phyloP scores from a whole-genome alignment of 352 stramenopile genomes.

The Phytophthora ramorum region DNA sequence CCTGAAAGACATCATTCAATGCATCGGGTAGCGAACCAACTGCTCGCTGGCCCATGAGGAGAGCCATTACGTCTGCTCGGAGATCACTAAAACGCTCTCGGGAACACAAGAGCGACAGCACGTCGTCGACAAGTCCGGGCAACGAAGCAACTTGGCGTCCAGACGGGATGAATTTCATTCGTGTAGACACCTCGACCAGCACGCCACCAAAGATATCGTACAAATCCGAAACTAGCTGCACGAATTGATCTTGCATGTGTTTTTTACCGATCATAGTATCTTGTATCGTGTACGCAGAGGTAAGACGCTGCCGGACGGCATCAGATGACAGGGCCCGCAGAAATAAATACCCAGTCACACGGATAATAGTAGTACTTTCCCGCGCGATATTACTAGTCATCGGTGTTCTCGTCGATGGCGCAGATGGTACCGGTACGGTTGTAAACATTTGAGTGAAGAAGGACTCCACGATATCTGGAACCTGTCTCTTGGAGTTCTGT shows the following conservation, averaged over 20 bases:
- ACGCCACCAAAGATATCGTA: constrained; percentile 22
- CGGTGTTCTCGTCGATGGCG: too few relatives aligned
- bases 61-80: too few relatives aligned
- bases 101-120: constrained; percentile 41
- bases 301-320: constrained; percentile 10
- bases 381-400: neutral
- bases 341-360: constrained; percentile 19
- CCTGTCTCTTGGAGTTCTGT: neutral
- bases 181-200: too few relatives aligned
- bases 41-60: constrained; percentile 10
- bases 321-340: constrained; percentile 15
- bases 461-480: constrained; percentile 5
- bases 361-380: neutral
- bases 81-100: too few relatives aligned
- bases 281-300: neutral
- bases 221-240: constrained; percentile 20
- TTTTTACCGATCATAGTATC: neutral
- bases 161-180: neutral
- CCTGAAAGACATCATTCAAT: constrained; percentile 10
- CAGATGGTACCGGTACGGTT: neutral
- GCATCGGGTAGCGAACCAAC: neutral
- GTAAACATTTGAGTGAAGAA: constrained; percentile 12
- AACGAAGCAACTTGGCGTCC: neutral
- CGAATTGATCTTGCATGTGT: constrained; percentile 19
- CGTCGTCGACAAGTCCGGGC: constrained; percentile 33